A percentile compares a stretch with the other conserved stretches of the same genome.
Evolutionary conservation across 2,329 filamentous ascomycete species (phyloP).

Genomic region (Clonostachys solani): DNA sequence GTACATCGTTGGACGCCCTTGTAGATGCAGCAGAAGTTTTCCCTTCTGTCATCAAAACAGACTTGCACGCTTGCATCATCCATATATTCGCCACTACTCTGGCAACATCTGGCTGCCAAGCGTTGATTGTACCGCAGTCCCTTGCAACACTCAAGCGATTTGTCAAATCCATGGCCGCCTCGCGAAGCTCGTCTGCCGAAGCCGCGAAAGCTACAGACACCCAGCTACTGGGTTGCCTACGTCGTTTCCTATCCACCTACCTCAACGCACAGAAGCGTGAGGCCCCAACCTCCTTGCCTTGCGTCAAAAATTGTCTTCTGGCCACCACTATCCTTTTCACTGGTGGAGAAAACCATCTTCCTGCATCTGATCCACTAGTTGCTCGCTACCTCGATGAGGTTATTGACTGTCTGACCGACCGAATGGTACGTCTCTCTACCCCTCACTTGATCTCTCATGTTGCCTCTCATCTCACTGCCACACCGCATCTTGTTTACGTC

Average conservation of each 20-base stretch:
- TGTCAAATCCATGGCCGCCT: conserved; percentile 65
- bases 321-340: conserved; percentile 88
- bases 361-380: conserved; percentile 71
- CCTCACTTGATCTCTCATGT: not conserved
- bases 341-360: conserved; percentile 68
- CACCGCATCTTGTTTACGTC: not conserved
- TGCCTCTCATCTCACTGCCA: not conserved
- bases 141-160: conserved; percentile 92
- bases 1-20: conserved; percentile 76
- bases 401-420: conserved; percentile 75
- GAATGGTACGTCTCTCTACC: conserved; percentile 55
- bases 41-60: conserved; percentile 92
- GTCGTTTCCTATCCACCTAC: conserved; percentile 78
- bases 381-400: conserved; percentile 74
- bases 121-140: conserved; percentile 82
- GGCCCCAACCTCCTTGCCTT: conserved; percentile 69
- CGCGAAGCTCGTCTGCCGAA: conserved; percentile 15
- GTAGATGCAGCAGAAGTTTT: conserved; percentile 96
- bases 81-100: conserved; percentile 95
- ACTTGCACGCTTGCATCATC: conserved; percentile 92
- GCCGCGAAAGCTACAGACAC: conserved; percentile 37
- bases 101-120: conserved; percentile 78
- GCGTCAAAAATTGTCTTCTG: conserved; percentile 89
- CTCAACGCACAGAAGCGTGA: conserved; percentile 73
- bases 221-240: conserved; percentile 78